Base-by-base conservation (phyloP, 306 rosid species). In the Cyclanthera cordifolia region DNA sequence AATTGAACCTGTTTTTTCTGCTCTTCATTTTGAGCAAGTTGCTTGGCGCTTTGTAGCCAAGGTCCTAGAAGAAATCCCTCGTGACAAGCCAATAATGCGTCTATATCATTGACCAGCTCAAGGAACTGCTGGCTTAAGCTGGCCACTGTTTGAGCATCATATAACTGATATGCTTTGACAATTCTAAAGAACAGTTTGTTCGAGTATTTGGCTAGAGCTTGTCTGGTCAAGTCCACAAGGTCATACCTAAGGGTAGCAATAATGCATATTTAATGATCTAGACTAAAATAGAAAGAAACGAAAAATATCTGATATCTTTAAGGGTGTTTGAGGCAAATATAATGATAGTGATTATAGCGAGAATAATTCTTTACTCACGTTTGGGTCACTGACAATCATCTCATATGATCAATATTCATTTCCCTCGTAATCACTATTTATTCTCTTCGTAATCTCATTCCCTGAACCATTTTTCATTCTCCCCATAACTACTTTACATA, bases 41-140 rank as follows among this genome's bases (percentile, higher is more conserved):
- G 82, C 79, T 85, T 88, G 64, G 97, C 94, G 68, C 94, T 86
- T 79, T 86, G 85, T 80, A 88, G 75, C 95, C 95, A 88, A 24
- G 95, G 91, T 34, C 97, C 97, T 25, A 88, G 78, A 67, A 91
- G 97, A 83, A 88, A 91, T 59, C 97, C 97, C 15, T 84, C 89
- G 37, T 91, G 94, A 80, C 91, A 86, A 75, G 85, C 95, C 82
- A 91, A 82, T 15, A 88, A 82, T 20, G 75, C 9, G 76, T 91
- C 97, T 74, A 88, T 79, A 77, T 91, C 94, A 59, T 85, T 80
- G 54, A 88, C 91, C 13, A 88, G 84, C 59, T 78, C 85, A 65
- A 91, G 69, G 77, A 91, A 91, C 76, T 28, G 79, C 76, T 64
- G 80, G 82, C 94, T 79, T 54, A 37, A 79, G 54, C 49, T 20